These are phyloP conservation scores for Saccharomycopsis javanensis DNA, from an alignment of 805 yeast species.

Conservation along the genomic window DNA sequence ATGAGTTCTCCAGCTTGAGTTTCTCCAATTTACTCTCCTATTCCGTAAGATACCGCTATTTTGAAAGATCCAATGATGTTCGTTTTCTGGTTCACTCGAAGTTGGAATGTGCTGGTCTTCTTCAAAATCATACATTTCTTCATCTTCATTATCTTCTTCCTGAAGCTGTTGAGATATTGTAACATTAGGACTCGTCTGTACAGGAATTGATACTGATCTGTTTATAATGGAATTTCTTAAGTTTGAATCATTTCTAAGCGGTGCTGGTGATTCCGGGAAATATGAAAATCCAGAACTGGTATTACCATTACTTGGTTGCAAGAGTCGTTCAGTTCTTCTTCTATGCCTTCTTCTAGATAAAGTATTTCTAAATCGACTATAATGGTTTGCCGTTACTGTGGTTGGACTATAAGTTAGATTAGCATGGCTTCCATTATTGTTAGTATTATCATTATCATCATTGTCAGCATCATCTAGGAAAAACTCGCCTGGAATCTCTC, in stretches of 20 bases:
- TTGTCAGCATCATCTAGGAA: neutral
- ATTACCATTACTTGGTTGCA: neutral
- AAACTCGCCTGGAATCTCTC: neutral
- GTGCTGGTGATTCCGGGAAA: neutral
- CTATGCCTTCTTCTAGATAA: neutral
- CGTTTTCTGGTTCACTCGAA: neutral
- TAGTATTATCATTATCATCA: neutral
- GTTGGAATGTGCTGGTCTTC: neutral
- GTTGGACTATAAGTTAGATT: neutral
- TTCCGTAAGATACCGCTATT: neutral
- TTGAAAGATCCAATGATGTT: neutral
- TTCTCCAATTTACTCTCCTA: neutral
- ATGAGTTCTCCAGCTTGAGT: neutral
- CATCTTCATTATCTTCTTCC: neutral
- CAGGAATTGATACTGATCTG: neutral
- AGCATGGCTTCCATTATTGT: neutral
- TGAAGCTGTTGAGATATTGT: neutral
- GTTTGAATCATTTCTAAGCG: neutral
- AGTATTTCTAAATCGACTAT: neutral
- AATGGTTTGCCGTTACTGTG: neutral
- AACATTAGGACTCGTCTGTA: neutral
- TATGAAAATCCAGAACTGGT: neutral
- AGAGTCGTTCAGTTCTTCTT: neutral
- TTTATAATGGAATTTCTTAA: neutral
- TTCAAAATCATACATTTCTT: conserved; percentile 1